Conservation (phyloP, 192 early-diverging fungal species). For the Gaertneriomyces semiglobifer region DNA sequence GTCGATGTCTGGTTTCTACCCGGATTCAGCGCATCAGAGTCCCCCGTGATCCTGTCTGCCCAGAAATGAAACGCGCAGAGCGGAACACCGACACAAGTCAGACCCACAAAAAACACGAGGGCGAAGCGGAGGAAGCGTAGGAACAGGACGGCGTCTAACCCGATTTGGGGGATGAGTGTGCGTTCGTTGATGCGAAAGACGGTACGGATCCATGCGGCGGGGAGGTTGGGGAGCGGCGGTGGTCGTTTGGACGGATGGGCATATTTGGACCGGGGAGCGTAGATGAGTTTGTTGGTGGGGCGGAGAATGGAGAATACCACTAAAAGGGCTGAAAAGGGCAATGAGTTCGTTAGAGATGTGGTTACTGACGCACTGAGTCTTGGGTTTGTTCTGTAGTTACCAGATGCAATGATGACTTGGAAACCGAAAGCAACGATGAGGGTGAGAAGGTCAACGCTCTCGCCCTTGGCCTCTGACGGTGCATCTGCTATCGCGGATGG, state of each 20-base stretch:
- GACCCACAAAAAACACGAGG: slow-evolving; percentile 29
- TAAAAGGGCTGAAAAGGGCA: slow-evolving; percentile 30
- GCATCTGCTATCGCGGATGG: no score
- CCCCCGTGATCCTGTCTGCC: slow-evolving; percentile 18
- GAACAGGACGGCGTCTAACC: slow-evolving; percentile 51
- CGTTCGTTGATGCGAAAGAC: slow-evolving; percentile 29
- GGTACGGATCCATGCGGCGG: slow-evolving; percentile 39
- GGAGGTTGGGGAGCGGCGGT: slow-evolving; percentile 15
- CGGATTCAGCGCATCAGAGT: slow-evolving; percentile 12
- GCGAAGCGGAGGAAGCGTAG: slow-evolving; percentile 38
- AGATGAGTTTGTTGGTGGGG: slow-evolving; percentile 40
- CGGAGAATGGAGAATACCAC: slow-evolving; percentile 43
- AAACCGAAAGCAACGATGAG: no score
- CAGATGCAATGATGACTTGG: no score
- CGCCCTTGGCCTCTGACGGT: no score
- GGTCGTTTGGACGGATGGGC: slow-evolving; percentile 36
- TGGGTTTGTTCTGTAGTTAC: no score
- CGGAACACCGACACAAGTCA: slow-evolving; percentile 31
- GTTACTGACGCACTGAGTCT: no score
- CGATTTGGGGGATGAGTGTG: slow-evolving; percentile 35
- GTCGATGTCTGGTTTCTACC: background rate
- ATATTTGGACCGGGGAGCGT: slow-evolving; percentile 44
- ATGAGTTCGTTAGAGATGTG: background rate
- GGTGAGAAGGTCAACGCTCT: no score
- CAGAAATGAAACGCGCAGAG: slow-evolving; percentile 29